Percentiles rank a stretch among this genome's conserved stretches.
These are phyloP conservation scores for Thyridium curvatum DNA, from an alignment of 2,329 filamentous ascomycete species.

Conservation along the genomic window DNA sequence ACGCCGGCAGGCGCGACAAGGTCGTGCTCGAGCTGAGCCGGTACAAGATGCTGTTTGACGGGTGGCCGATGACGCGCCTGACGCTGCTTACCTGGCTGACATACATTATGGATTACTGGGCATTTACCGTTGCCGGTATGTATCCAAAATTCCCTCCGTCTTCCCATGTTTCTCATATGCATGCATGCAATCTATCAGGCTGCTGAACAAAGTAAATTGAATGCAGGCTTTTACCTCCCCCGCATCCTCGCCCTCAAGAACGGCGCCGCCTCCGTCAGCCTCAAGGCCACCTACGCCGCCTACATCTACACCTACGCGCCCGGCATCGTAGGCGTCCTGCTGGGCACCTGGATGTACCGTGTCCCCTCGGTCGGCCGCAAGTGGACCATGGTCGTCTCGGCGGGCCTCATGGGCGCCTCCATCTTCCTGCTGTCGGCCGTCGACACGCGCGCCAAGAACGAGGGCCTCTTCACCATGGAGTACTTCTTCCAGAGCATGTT, in stretches of 20 bases:
- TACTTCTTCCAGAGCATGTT: slow-evolving; percentile 47
- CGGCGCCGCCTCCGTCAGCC: slow-evolving; percentile 35
- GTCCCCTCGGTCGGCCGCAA: slow-evolving; percentile 28
- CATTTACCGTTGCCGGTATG: slow-evolving; percentile 39
- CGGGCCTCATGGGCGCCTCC: slow-evolving; percentile 32
- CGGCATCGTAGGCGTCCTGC: slow-evolving; percentile 41
- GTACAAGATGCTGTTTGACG: slow-evolving; percentile 24
- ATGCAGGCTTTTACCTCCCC: no score
- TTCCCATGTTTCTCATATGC: no score
- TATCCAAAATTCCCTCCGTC: no score
- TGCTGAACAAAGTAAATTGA: no score
- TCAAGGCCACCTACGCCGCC: slow-evolving; percentile 42
- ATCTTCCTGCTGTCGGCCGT: slow-evolving; percentile 38
- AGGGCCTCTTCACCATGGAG: slow-evolving; percentile 43
- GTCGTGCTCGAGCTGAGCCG: slow-evolving; percentile 14
- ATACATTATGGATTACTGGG: slow-evolving; percentile 36
- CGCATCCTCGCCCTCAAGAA: no score
- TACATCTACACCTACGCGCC: slow-evolving; percentile 50
- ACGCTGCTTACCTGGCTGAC: slow-evolving; percentile 36
- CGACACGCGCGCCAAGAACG: slow-evolving; percentile 36
- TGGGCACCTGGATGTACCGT: slow-evolving; percentile 39
- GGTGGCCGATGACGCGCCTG: slow-evolving; percentile 24
- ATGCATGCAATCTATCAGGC: no score
- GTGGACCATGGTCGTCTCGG: slow-evolving; percentile 35
- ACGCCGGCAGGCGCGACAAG: slow-evolving; percentile 17